Evolutionary conservation across 768 basidiomycete species (phyloP).

Genomic region (Leucosporidium creatinivorum): DNA sequence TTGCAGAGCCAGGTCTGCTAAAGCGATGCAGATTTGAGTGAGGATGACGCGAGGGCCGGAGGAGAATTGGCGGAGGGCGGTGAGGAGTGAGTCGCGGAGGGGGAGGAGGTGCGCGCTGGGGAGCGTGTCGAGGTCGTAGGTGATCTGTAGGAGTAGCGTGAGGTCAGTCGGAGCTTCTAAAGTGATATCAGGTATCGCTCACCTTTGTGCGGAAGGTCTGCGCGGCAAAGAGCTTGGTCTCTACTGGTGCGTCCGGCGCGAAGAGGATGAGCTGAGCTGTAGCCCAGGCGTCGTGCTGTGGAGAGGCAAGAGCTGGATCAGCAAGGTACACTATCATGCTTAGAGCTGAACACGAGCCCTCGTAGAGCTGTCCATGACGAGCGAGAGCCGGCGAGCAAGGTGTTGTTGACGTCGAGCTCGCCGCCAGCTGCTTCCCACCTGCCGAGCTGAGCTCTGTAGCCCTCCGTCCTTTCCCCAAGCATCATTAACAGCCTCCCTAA

Average conservation of each 20-base stretch:
- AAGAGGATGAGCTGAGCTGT: slow-evolving; percentile 87
- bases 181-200: slow-evolving; percentile 36
- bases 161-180: slow-evolving; percentile 32
- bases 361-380: no score
- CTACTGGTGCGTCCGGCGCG: slow-evolving; percentile 63
- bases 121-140: slow-evolving; percentile 88
- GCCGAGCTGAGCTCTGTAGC: no score
- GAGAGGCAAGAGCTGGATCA: not conserved
- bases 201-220: slow-evolving; percentile 96
- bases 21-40: slow-evolving; percentile 79
- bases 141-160: slow-evolving; percentile 55
- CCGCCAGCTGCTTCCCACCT: no score
- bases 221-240: slow-evolving; percentile 87
- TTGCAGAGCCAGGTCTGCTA: slow-evolving; percentile 86
- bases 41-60: slow-evolving; percentile 70
- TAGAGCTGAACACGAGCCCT: no score
- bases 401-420: no score
- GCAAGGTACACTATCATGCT: not conserved
- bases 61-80: slow-evolving; percentile 62
- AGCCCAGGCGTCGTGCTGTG: slow-evolving; percentile 92
- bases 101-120: slow-evolving; percentile 61
- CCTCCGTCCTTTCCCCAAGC: no score
- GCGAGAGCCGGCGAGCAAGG: no score
- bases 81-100: slow-evolving; percentile 78
- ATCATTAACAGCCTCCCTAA: no score